A percentile compares a stretch with the other conserved stretches of the same genome.
Evolutionary conservation across 805 yeast genomes (phyloP).

Genomic region (Pichia gijzeniarum): DNA sequence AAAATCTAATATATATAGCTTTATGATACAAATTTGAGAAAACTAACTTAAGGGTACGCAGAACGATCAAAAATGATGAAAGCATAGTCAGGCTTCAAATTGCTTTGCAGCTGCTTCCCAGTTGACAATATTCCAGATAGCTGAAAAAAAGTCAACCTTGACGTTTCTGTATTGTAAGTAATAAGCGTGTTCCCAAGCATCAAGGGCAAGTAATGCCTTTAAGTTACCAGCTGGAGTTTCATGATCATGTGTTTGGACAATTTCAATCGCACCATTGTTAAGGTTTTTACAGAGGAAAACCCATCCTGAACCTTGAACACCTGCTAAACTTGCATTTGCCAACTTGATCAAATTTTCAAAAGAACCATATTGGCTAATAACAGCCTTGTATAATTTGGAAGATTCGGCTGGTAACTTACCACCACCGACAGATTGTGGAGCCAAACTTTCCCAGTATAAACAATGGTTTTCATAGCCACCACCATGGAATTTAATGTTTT

Average conservation of each 20-base stretch:
- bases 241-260: slow-evolving; percentile 79
- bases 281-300: slow-evolving; percentile 82
- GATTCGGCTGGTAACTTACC: slow-evolving; percentile 57
- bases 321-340: slow-evolving; percentile 70
- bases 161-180: slow-evolving; percentile 89
- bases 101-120: slow-evolving; percentile 87
- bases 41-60: too few relatives aligned
- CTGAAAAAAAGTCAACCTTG: slow-evolving; percentile 86
- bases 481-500: slow-evolving; percentile 81
- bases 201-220: slow-evolving; percentile 79
- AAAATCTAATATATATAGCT: slow-evolving; percentile 9
- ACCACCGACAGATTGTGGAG: slow-evolving; percentile 71
- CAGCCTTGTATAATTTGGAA: slow-evolving; percentile 53
- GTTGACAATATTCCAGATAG: slow-evolving; percentile 90
- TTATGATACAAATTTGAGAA: too few relatives aligned
- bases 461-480: slow-evolving; percentile 88
- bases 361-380: slow-evolving; percentile 61
- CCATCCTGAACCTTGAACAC: slow-evolving; percentile 95
- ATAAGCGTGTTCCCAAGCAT: slow-evolving; percentile 97
- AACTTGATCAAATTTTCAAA: slow-evolving; percentile 58
- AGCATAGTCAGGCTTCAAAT: slow-evolving; percentile 34
- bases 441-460: slow-evolving; percentile 81
- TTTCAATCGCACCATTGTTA: slow-evolving; percentile 67
- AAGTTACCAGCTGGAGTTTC: slow-evolving; percentile 71
- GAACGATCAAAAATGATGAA: too few relatives aligned